Base-by-base conservation (phyloP, 192 early-diverging fungal species). In the Backusella australiensis region DNA sequence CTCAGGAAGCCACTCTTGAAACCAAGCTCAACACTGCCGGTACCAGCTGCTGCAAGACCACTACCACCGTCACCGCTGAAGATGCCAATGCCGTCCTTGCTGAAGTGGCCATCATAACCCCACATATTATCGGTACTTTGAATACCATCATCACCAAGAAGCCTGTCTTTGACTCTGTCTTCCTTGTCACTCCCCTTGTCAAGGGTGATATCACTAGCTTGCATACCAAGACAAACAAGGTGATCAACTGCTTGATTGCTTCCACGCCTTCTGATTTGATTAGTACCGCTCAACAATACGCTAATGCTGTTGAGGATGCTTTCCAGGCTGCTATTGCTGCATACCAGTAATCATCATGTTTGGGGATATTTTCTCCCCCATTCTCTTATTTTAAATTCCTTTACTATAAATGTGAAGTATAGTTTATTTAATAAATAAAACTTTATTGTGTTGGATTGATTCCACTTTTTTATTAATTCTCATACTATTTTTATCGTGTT, bases 1-100 rank as follows among this genome's bases (percentile, higher is more conserved):
- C 26, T 7, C 38, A 75, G 34, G 65, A 46, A 34, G 19, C 4
- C 2, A 34, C 39, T 12, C 34, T 75, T 29, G 65, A 68, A 21
- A 49, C 3, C 11, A 42, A 67, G 14, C 41, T 75, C 21, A 68
- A 11, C 32, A 15, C 23, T 0, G 66, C 74, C 26, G 67, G 63
- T 12, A 75, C 74, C 23, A 42, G 44, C 38, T 75, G 74, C 32
- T 34, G 34, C 23, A 41, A 35, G 29, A 42, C 44, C 42, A 35
- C 39, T 44, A 23, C 39, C 19, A 32, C 32, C 9, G 65, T 49
- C 21, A 35, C n/a, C 35, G n/a, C 41, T 0, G 65, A 23, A 11
- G 74, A 75, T 68, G 74, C 74, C 44, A 49, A 65, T 34, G 74
- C 65, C 68, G 29, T 75, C 17, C 41, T 75, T 29, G 41, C 6